These are phyloP conservation scores for Mycena polygramma DNA, from an alignment of 768 basidiomycete genomes.

Conservation along the genomic window DNA sequence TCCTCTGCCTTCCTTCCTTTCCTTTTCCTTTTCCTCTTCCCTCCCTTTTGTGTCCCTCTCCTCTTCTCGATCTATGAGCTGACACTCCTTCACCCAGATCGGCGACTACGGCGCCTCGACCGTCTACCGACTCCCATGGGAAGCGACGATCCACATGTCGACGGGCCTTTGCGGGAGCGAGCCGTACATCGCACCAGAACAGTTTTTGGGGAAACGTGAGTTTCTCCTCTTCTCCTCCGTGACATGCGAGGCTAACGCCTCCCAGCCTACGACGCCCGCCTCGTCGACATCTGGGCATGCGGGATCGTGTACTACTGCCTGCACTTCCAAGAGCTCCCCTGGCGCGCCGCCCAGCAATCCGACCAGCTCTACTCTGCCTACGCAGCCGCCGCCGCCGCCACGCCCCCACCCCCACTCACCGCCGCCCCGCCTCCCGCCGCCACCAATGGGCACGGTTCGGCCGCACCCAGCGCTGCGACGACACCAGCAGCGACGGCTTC, in stretches of 20 bases:
- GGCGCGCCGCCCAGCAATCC: conserved; percentile 91
- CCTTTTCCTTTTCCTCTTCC: no score
- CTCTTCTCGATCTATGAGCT: no score
- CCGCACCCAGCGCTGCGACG: conserved; percentile 48
- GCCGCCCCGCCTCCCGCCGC: conserved; percentile 18
- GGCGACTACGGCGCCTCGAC: conserved; percentile 99
- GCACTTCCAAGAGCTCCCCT: conserved; percentile 97
- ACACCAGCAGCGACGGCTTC: no score
- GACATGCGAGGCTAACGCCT: no score
- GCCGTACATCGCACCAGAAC: conserved; percentile 98
- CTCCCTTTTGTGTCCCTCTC: no score
- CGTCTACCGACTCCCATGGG: conserved; percentile 99
- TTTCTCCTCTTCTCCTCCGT: no score
- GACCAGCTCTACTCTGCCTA: conserved; percentile 90
- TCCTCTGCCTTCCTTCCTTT: no score
- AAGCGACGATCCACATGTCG: conserved; percentile 95
- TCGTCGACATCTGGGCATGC: conserved; percentile 98
- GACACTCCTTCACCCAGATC: no score
- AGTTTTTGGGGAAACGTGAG: conserved; percentile 97
- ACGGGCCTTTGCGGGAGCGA: conserved; percentile 98
- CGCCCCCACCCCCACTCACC: conserved; percentile 59
- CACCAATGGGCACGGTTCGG: conserved; percentile 52
- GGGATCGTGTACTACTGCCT: conserved; percentile 99
- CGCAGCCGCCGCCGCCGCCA: conserved; percentile 56
- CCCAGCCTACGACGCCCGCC: conserved; percentile 97